Evolutionary conservation across 1,284 basidiomycete genomes (phyloP).

Genomic region (Ceratobasidium sp.): DNA sequence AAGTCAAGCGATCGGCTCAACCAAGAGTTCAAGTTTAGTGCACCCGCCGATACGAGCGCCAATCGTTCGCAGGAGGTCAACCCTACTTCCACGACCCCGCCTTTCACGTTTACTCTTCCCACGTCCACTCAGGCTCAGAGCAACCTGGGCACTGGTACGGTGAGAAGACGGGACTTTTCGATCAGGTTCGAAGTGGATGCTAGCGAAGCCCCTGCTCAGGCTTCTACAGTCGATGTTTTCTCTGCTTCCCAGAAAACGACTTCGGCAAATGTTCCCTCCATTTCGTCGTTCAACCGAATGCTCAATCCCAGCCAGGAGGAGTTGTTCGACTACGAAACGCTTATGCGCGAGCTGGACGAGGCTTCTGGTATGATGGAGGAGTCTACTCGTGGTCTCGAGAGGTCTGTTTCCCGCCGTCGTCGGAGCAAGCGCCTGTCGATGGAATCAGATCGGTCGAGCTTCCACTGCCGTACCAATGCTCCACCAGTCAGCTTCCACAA

Average conservation of each 20-base stretch:
- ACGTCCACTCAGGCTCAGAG: background rate
- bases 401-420: constrained; percentile 48
- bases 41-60: constrained; percentile 45
- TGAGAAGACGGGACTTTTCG: background rate
- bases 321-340: constrained; percentile 70
- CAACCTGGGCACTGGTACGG: background rate
- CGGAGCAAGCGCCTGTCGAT: constrained; percentile 58
- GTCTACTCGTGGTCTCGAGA: constrained; percentile 43
- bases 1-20: constrained; percentile 70
- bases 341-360: constrained; percentile 32
- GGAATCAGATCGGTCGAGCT: constrained; percentile 76
- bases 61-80: background rate
- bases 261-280: constrained; percentile 76
- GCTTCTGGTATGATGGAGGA: constrained; percentile 4
- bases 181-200: constrained; percentile 55
- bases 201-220: constrained; percentile 46
- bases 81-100: background rate
- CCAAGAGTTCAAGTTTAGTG: constrained; percentile 74
- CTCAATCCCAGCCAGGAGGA: constrained; percentile 68
- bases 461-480: constrained; percentile 60
- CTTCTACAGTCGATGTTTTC: constrained; percentile 60
- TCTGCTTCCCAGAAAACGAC: constrained; percentile 60
- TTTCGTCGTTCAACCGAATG: constrained; percentile 79
- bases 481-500: constrained; percentile 78
- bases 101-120: constrained; percentile 8